Evolutionary conservation across 768 basidiomycete species (phyloP).

Genomic region (Amanita rimosa): DNA sequence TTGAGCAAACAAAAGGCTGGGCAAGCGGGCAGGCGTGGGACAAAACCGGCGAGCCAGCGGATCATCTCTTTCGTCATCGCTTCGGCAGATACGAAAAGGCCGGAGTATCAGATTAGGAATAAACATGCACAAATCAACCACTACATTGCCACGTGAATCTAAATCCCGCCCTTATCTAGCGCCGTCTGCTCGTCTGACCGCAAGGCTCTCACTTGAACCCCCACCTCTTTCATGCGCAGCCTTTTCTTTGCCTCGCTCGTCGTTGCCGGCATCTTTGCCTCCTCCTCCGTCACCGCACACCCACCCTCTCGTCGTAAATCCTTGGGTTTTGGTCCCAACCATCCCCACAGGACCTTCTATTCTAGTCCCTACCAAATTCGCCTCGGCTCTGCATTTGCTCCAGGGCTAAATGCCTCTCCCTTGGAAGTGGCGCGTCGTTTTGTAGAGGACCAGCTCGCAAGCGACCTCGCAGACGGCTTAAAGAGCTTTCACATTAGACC

Average conservation of each 20-base stretch:
- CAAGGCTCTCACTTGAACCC: background rate
- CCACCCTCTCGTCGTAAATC: conserved; percentile 67
- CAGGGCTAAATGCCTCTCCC: conserved; percentile 23
- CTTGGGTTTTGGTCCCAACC: conserved; percentile 77
- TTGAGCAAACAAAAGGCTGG: conserved; percentile 38
- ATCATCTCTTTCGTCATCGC: conserved; percentile 50
- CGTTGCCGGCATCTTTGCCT: conserved; percentile 1
- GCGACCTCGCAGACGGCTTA: conserved; percentile 19
- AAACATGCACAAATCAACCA: background rate
- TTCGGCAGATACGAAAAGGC: conserved; percentile 46
- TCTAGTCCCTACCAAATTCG: conserved; percentile 35
- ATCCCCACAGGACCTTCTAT: conserved; percentile 60
- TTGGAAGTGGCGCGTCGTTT: conserved; percentile 54
- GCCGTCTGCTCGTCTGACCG: background rate
- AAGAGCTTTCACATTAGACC: conserved; percentile 52
- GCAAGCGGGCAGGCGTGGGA: conserved; percentile 31
- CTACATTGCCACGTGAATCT: background rate
- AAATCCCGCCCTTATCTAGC: background rate
- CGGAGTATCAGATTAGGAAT: background rate
- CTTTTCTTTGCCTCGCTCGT: conserved; percentile 5
- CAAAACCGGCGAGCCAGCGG: conserved; percentile 40
- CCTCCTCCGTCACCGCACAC: background rate
- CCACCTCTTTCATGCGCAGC: background rate
- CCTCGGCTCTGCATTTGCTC: conserved; percentile 26
- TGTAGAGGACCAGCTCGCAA: conserved; percentile 33